phyloP scores from a whole-genome alignment of 2,329 filamentous ascomycete species.

The Trichoderma koningii region DNA sequence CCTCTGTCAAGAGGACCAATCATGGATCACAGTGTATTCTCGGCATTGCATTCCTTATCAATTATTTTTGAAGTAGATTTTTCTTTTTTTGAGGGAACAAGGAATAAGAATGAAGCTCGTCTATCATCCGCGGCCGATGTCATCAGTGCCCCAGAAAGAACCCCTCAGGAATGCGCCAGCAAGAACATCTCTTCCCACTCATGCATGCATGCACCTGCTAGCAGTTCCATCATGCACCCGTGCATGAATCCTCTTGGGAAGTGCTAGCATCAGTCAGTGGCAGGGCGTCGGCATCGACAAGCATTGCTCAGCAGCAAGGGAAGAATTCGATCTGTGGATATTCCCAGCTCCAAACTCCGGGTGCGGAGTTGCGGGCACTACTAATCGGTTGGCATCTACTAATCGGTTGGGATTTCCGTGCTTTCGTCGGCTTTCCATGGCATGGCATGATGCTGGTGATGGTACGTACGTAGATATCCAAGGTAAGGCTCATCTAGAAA shows the following conservation, averaged over 20 bases:
- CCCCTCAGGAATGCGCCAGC: too few relatives aligned
- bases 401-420: background rate
- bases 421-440: constrained; percentile 8
- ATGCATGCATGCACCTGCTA: background rate
- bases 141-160: too few relatives aligned
- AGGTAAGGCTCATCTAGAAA: too few relatives aligned
- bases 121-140: too few relatives aligned
- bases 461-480: too few relatives aligned
- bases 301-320: too few relatives aligned
- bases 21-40: background rate
- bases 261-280: too few relatives aligned
- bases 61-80: background rate
- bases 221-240: background rate
- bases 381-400: too few relatives aligned
- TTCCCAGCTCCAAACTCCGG: constrained; percentile 4
- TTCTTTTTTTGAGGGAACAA: background rate
- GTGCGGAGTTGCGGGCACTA: constrained; percentile 2
- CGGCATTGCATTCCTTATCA: background rate
- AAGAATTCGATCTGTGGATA: too few relatives aligned
- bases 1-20: background rate
- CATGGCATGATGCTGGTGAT: background rate
- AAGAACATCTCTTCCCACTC: background rate
- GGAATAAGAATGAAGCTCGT: too few relatives aligned
- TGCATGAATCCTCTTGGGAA: too few relatives aligned
- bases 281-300: too few relatives aligned